These are phyloP conservation scores for Luffa acutangula DNA, from an alignment of 306 rosid genomes.

Conservation along the genomic window DNA sequence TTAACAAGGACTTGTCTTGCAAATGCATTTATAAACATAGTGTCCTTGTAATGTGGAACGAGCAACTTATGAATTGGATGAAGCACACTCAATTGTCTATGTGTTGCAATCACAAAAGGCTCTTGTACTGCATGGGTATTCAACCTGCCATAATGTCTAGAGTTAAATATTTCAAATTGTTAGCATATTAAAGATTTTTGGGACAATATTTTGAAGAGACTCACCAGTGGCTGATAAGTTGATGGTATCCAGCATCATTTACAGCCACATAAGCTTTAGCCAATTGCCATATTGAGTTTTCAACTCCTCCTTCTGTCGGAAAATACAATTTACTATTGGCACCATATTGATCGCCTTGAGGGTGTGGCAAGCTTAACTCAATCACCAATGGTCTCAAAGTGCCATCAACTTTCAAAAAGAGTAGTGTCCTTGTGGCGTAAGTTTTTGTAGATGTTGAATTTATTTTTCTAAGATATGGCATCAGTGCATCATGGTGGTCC, in stretches of 20 bases:
- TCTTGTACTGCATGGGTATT: conserved; percentile 68
- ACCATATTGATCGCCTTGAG: conserved; percentile 40
- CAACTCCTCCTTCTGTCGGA: conserved; percentile 44
- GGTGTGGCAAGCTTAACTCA: conserved; percentile 67
- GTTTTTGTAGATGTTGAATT: conserved; percentile 48
- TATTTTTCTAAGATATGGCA: conserved; percentile 56
- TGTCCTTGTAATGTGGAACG: conserved; percentile 73
- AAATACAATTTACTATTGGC: conserved; percentile 40
- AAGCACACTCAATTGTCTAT: conserved; percentile 64
- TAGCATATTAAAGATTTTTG: no score
- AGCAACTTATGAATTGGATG: conserved; percentile 74
- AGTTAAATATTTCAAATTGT: neutral
- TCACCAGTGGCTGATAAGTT: conserved; percentile 73
- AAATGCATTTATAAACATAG: conserved; percentile 68
- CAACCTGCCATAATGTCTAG: conserved; percentile 27
- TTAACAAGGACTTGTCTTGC: conserved; percentile 57
- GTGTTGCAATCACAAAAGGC: conserved; percentile 68
- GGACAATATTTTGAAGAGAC: neutral
- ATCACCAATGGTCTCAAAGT: conserved; percentile 65
- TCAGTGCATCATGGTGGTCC: conserved; percentile 64
- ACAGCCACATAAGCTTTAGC: conserved; percentile 69
- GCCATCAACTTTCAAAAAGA: conserved; percentile 45
- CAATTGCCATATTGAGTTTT: conserved; percentile 50
- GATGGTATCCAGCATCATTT: conserved; percentile 57
- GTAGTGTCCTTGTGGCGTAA: conserved; percentile 57